A percentile compares a stretch with the other conserved stretches of the same genome.
Evolutionary conservation across 768 basidiomycete genomes (phyloP).

Genomic region (Lanmaoa pseudosensibilis): DNA sequence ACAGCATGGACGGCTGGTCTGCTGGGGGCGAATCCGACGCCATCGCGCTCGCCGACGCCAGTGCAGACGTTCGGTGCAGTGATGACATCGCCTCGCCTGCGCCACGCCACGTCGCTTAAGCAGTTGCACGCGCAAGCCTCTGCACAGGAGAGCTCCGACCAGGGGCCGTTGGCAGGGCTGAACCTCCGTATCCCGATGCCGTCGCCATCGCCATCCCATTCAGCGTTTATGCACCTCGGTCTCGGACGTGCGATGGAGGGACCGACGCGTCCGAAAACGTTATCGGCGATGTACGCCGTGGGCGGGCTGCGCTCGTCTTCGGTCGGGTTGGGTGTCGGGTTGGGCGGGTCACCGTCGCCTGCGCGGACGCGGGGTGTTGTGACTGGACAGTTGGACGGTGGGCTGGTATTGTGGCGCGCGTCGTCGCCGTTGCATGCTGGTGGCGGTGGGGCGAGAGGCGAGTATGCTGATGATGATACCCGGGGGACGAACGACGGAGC

Average conservation of each 20-base stretch:
- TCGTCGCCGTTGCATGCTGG: conserved; percentile 1
- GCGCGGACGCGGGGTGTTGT: conserved; percentile 1
- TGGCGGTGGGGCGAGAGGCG: not conserved
- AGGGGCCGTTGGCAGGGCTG: conserved; percentile 43
- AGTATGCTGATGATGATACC: not conserved
- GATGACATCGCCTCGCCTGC: conserved; percentile 62
- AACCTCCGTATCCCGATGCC: conserved; percentile 64
- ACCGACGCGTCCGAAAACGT: conserved; percentile 43
- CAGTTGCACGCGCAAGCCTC: conserved; percentile 13
- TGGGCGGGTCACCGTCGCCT: conserved; percentile 16
- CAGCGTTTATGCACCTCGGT: conserved; percentile 14
- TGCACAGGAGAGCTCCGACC: conserved; percentile 5
- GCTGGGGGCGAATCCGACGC: conserved; percentile 37
- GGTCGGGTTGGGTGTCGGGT: conserved; percentile 27
- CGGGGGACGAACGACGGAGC: not conserved
- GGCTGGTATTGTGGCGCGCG: not conserved
- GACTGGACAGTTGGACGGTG: not conserved
- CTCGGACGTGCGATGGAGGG: conserved; percentile 14
- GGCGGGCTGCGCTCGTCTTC: conserved; percentile 50
- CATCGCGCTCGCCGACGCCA: conserved; percentile 39
- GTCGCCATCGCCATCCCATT: conserved; percentile 5
- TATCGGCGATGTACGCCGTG: conserved; percentile 64
- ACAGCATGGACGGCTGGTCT: conserved; percentile 62
- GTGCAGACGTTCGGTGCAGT: conserved; percentile 69
- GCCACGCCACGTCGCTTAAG: conserved; percentile 47